Conservation (phyloP, 2,329 filamentous ascomycete species). For the Hypoxylon sp. region DNA sequence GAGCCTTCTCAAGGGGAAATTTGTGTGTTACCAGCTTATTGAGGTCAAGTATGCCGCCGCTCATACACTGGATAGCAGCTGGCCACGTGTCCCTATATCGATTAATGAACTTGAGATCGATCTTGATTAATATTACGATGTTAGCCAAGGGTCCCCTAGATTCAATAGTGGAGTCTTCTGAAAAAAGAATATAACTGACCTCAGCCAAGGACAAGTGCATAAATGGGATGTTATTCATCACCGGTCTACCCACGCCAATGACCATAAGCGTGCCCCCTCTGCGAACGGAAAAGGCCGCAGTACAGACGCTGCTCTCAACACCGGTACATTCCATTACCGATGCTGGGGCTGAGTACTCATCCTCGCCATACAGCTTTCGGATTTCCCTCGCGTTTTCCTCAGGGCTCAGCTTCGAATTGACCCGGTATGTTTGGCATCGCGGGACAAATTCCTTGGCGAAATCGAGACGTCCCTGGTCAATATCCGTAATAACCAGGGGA, state of each 20-base stretch:
- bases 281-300: constrained; percentile 69
- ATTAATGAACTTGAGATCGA: constrained; percentile 79
- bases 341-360: constrained; percentile 70
- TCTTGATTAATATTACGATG: constrained; percentile 58
- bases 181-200: constrained; percentile 54
- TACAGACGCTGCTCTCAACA: constrained; percentile 73
- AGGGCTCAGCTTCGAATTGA: constrained; percentile 61
- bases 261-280: constrained; percentile 74
- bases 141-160: constrained; percentile 29
- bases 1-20: constrained; percentile 72
- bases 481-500: constrained; percentile 74
- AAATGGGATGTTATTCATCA: constrained; percentile 77
- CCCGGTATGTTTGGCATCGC: constrained; percentile 66
- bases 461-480: constrained; percentile 68
- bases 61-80: constrained; percentile 72
- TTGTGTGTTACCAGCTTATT: constrained; percentile 74
- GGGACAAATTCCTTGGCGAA: constrained; percentile 73
- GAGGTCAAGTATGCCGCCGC: constrained; percentile 72
- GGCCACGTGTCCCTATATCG: constrained; percentile 80
- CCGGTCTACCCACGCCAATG: constrained; percentile 72
- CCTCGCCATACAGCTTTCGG: constrained; percentile 63
- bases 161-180: not conserved
- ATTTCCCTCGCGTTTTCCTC: constrained; percentile 68
- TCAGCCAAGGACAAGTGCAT: constrained; percentile 76
- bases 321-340: constrained; percentile 77